Evolutionary conservation across 2,329 filamentous ascomycete genomes (phyloP), one percentile per base, ranked within the genome.

Genomic region (Phaeoacremonium minimum): DNA sequence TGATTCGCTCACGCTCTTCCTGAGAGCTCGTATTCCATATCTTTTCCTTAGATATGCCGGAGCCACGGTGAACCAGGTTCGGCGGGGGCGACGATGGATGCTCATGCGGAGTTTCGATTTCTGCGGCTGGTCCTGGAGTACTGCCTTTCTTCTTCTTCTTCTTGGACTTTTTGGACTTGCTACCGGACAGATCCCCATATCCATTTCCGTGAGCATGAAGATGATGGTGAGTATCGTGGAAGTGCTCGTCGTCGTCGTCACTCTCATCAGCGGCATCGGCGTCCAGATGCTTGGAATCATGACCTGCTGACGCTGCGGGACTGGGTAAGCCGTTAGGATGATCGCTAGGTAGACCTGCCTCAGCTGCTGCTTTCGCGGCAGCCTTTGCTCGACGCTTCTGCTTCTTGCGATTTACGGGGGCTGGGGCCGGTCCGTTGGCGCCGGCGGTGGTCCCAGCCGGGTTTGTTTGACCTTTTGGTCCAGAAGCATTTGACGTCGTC

Each of bases 21-120:
- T 87, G 80, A 8, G 87, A 93, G 40, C 87, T 93, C 4, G 89
- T 96, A 56, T 96, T 96, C 93, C 93, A 98, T 62, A 98, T 95
- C 61, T 88, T 90, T 55, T 93, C 87, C 54, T 83, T 83, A 35
- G 78, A 77, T 48, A 83, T 71, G 30, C 68, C 66, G 7, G 67
- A 50, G 20, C 56, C 51, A 28, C 58, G 56, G 18, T 47, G 45
- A 15, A 36, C 43, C 56, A 60, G 42, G 54, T 58, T 49, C 55
- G 53, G 39, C 47, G 50, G 39, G 36, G 46, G 38, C 42, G 42
- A 36, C 11, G 47, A 42, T 18, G 46, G 32, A 9, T n/a, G 17
- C 11, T 33, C 18, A 13, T 37, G 17, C 15, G 18, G 14, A n/a
- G 28, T 63, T 58, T 18, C 58, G 61, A 17, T 60, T 56, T 51